Percentiles rank a stretch among this genome's conserved stretches.
phyloP scores from a whole-genome alignment of 2,329 filamentous ascomycete species.

The Talaromyces sp. region DNA sequence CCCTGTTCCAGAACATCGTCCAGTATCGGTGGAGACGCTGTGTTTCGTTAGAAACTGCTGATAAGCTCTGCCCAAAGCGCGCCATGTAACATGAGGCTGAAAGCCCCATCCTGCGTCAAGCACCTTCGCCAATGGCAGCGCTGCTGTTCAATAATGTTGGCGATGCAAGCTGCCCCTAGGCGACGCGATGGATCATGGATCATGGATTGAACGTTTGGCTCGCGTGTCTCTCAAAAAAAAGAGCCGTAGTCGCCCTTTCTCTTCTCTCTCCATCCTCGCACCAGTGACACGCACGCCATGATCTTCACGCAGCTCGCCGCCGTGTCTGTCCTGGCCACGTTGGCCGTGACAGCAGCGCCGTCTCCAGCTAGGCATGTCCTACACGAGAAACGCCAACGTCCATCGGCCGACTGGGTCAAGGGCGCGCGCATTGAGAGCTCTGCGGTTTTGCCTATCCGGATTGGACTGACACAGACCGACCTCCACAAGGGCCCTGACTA shows the following conservation, averaged over 20 bases:
- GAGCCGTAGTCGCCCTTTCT: not conserved
- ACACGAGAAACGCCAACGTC: slow-evolving; percentile 36
- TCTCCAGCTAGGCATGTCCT: slow-evolving; percentile 29
- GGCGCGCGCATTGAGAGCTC: slow-evolving; percentile 29
- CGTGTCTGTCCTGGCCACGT: slow-evolving; percentile 15
- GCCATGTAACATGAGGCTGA: not conserved
- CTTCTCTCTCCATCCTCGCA: not conserved
- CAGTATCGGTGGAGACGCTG: not conserved
- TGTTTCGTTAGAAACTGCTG: not conserved
- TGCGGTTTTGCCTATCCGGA: slow-evolving; percentile 40
- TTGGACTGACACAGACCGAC: slow-evolving; percentile 42
- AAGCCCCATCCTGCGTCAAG: not conserved
- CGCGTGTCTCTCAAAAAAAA: not conserved
- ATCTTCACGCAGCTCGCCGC: slow-evolving; percentile 9
- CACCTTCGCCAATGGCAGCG: too few relatives aligned
- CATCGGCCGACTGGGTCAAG: slow-evolving; percentile 35
- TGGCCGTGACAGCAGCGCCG: slow-evolving; percentile 24
- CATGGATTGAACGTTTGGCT: not conserved
- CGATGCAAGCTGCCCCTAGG: not conserved
- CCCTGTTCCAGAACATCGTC: too few relatives aligned
- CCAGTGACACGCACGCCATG: slow-evolving; percentile 1
- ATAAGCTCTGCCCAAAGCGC: not conserved
- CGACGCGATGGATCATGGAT: not conserved
- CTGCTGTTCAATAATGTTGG: too few relatives aligned
- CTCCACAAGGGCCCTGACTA: slow-evolving; percentile 39